phyloP scores from a whole-genome alignment of 257 asterid genomes.

The Nicotiana tomentosiformis region DNA sequence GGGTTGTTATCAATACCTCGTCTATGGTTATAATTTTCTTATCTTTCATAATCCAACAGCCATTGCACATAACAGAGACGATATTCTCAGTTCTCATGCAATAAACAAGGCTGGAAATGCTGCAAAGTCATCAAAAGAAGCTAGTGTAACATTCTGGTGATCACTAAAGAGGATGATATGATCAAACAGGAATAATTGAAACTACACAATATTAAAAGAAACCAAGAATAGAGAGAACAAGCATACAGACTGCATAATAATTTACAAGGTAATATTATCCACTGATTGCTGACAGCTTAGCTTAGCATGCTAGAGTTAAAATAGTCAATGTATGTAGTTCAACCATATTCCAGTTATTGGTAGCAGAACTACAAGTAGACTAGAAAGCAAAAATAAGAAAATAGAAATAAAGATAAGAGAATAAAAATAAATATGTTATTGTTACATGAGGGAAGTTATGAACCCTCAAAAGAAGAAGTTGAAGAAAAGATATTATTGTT shows the following conservation, averaged over 20 bases:
- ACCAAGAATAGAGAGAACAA: not conserved
- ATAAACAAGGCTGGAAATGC: conserved; percentile 81
- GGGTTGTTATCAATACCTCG: conserved; percentile 38
- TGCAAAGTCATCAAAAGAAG: conserved; percentile 29
- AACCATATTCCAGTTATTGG: no score
- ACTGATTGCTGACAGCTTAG: no score
- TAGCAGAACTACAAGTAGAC: no score
- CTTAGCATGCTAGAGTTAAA: no score
- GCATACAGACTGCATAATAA: not conserved
- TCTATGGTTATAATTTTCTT: conserved; percentile 41
- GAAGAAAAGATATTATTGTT: no score
- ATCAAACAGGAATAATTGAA: not conserved
- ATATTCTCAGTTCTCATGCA: conserved; percentile 75
- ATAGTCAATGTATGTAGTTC: no score
- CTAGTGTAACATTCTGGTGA: not conserved
- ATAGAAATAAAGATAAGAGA: no score
- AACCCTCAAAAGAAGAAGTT: no score
- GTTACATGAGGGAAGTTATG: no score
- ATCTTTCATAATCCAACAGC: conserved; percentile 74
- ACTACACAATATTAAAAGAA: not conserved
- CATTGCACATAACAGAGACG: conserved; percentile 62
- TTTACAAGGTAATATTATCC: no score
- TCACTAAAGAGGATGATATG: not conserved
- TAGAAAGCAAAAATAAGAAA: no score
- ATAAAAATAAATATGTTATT: no score